Conservation (phyloP, 306 rosid species). For the Glycyrrhiza uralensis region DNA sequence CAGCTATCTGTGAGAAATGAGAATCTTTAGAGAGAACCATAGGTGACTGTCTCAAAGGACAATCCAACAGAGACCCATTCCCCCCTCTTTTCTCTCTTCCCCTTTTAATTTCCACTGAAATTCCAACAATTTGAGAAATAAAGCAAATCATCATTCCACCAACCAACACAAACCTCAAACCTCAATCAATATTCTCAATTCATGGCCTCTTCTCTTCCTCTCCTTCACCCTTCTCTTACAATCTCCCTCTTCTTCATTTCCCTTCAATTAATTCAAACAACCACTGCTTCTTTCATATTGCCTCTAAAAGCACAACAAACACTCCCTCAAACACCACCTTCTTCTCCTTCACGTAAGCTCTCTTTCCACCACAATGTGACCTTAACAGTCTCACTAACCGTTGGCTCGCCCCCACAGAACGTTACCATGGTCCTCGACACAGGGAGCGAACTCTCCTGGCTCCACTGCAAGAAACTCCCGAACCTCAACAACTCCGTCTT, state of each 20-base stretch:
- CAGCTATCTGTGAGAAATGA: background rate
- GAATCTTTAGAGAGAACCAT: background rate
- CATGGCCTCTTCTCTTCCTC: conserved; percentile 30
- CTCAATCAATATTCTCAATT: conserved; percentile 1
- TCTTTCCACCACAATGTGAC: conserved; percentile 70
- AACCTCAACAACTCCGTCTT: conserved; percentile 40
- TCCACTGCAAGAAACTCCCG: conserved; percentile 58
- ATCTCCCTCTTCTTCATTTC: conserved; percentile 3
- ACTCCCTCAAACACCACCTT: background rate
- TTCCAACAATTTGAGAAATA: background rate
- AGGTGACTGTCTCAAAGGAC: background rate
- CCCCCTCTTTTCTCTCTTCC: background rate
- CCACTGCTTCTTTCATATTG: conserved; percentile 19
- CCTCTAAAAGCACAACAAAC: conserved; percentile 57
- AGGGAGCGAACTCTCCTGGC: conserved; percentile 93
- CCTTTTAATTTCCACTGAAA: background rate
- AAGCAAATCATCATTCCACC: conserved; percentile 15
- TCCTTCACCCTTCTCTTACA: conserved; percentile 11
- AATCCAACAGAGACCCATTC: background rate
- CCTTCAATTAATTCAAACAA: conserved; percentile 8
- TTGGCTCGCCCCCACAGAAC: conserved; percentile 80
- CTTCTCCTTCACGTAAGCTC: conserved; percentile 41
- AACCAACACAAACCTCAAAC: conserved; percentile 12
- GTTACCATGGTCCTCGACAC: conserved; percentile 95
- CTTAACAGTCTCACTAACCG: conserved; percentile 56